Base-by-base conservation (phyloP, 768 basidiomycete species). In the Naganishia onofrii region DNA sequence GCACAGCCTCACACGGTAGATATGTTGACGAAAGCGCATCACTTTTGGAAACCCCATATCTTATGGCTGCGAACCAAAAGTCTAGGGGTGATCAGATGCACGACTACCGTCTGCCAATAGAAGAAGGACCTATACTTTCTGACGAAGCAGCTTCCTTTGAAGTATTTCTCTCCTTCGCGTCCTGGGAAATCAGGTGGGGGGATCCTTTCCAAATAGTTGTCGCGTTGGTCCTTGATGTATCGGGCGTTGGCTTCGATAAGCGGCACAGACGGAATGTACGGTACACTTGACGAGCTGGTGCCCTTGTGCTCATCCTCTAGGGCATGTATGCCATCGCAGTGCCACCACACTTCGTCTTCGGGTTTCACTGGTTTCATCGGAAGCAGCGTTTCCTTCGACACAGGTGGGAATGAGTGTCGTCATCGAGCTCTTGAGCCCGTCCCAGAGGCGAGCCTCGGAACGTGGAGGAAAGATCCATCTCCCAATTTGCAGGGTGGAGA, bases 181-280 rank as follows among this genome's bases (percentile, higher is more conserved):
- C 78, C 78, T 15, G 85, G 87, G 80, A 89, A 92, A 76, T 92
- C 91, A 3, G 90, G 89, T 8, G 89, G 89, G 26, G 88, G 85
- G 26, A 85, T 75, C 8, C 87, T 87, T 9, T 79, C 72, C 48
- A 88, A 80, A 81, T 90, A 92, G 15, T 84, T 79, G 46, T 86
- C 85, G 36, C 83, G 86, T 79, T 92, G 91, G 74, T 84, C 83
- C 70, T 83, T 80, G 55, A 91, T 76, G 74, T 91, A 91, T 26
- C 72, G 68, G 9, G 69, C 71, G 63, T 79, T 81, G 19, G 73
- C 58, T 0, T 69, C 54, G 1, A 78, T 79, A 15, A 81, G 73
- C 2, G 80, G 80, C 15, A 79, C 78, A 28, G 77, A 71, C 0
- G 78, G 78, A 60, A 79, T 79, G 67, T 81, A 81, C 52, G 79